These are phyloP conservation scores for Dicorynia guianensis DNA, from an alignment of 306 rosid genomes.

Conservation along the genomic window DNA sequence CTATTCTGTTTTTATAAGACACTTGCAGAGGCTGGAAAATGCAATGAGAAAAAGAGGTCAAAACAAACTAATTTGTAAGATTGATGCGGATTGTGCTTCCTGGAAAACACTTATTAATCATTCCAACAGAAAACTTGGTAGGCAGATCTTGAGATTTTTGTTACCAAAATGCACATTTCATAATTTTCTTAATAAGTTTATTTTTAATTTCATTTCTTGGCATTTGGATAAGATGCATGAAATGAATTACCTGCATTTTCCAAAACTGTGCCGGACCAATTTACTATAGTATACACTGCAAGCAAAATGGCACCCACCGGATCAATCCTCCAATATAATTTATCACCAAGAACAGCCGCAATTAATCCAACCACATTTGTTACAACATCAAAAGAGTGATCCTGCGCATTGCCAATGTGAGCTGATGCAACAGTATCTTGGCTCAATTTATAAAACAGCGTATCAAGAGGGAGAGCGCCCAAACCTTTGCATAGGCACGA, in stretches of 20 bases:
- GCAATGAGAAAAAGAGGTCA: slow-evolving; percentile 13
- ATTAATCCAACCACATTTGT: slow-evolving; percentile 86
- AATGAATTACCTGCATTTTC: slow-evolving; percentile 83
- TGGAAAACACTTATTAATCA: slow-evolving; percentile 1
- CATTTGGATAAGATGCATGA: slow-evolving; percentile 16
- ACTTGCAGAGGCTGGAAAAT: background rate
- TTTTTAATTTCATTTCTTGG: slow-evolving; percentile 15
- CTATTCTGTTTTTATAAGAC: background rate
- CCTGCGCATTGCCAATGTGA: slow-evolving; percentile 60
- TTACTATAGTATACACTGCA: slow-evolving; percentile 83
- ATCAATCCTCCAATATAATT: slow-evolving; percentile 91
- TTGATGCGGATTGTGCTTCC: slow-evolving; percentile 8
- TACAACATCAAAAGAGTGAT: slow-evolving; percentile 94
- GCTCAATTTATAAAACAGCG: slow-evolving; percentile 29
- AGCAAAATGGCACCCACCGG: slow-evolving; percentile 89
- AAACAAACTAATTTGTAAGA: slow-evolving; percentile 17
- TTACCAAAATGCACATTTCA: background rate
- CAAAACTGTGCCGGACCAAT: slow-evolving; percentile 91
- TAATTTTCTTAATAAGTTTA: background rate
- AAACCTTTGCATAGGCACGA: slow-evolving; percentile 88
- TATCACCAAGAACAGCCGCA: slow-evolving; percentile 90
- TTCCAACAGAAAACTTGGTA: background rate
- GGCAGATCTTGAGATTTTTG: background rate
- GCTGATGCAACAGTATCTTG: slow-evolving; percentile 19
- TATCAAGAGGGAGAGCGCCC: slow-evolving; percentile 22